These are phyloP conservation scores for Coleophoma eucalyptorum DNA, from an alignment of 2,329 filamentous ascomycete genomes.

Conservation along the genomic window DNA sequence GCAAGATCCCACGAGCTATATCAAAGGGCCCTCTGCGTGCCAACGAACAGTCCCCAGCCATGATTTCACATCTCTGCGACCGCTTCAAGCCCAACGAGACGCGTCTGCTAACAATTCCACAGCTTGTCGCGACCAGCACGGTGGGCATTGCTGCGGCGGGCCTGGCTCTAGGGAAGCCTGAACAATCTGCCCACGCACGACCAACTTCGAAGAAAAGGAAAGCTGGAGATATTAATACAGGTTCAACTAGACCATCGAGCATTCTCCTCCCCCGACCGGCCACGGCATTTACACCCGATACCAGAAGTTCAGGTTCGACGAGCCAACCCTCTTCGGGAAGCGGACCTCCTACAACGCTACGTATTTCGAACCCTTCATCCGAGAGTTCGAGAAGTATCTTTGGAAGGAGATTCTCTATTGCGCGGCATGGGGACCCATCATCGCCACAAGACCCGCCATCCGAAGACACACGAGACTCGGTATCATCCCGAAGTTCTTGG, in stretches of 20 bases:
- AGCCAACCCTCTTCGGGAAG: constrained; percentile 11
- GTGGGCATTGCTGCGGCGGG: constrained; percentile 29
- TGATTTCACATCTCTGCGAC: background rate
- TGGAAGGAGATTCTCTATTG: constrained; percentile 17
- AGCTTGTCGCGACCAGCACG: constrained; percentile 31
- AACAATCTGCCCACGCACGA: constrained; percentile 17
- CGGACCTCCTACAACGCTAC: constrained; percentile 9
- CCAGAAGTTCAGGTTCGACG: constrained; percentile 7
- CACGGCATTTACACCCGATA: constrained; percentile 20
- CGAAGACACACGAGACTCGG: constrained; percentile 42
- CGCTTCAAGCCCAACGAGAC: background rate
- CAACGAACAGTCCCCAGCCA: background rate
- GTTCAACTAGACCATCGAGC: constrained; percentile 12
- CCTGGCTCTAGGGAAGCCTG: constrained; percentile 26
- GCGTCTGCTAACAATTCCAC: constrained; percentile 9
- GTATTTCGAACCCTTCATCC: constrained; percentile 12
- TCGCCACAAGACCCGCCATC: constrained; percentile 11
- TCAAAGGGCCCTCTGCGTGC: background rate
- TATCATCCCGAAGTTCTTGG: constrained; percentile 66
- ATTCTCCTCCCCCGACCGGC: constrained; percentile 21
- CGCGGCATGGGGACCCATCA: constrained; percentile 17
- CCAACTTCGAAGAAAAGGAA: constrained; percentile 26
- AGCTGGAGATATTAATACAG: constrained; percentile 14
- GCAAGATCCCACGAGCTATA: background rate
- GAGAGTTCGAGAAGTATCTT: constrained; percentile 17